A percentile compares a stretch with the other conserved stretches of the same genome.
Evolutionary conservation across 1,284 basidiomycete genomes (phyloP).

Genomic region (Leccinum laetum): DNA sequence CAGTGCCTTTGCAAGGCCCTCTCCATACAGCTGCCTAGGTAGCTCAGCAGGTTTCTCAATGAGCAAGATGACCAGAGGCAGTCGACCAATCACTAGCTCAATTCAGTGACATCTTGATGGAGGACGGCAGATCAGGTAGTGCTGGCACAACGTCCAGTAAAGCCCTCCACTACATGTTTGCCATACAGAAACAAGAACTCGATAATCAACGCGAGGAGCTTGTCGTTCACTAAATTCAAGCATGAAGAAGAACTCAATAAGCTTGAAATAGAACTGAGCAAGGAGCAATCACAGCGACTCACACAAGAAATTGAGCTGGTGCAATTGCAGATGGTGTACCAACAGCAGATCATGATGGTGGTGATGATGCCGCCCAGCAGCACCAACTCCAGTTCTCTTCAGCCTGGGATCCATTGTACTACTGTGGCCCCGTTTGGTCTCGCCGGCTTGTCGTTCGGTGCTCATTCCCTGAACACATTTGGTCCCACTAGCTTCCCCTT

Average conservation of each 20-base stretch:
- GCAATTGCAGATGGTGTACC: neutral
- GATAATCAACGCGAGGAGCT: neutral
- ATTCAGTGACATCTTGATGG: neutral
- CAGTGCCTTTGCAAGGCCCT: neutral
- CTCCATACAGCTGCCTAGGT: neutral
- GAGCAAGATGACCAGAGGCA: neutral
- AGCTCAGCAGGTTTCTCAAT: neutral
- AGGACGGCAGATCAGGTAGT: neutral
- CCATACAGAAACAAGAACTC: neutral
- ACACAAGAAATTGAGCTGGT: neutral
- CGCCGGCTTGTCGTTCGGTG: too few species aligned
- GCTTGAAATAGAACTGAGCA: neutral
- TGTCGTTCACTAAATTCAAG: neutral
- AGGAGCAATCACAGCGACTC: neutral
- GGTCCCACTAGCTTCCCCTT: too few species aligned
- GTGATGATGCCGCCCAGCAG: neutral
- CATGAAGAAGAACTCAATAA: neutral
- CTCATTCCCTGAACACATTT: too few species aligned
- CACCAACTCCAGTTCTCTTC: neutral
- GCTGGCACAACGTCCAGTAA: neutral
- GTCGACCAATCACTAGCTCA: neutral
- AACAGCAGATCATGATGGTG: neutral
- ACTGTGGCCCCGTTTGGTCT: too few species aligned
- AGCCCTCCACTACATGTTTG: neutral
- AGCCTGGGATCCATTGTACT: too few species aligned